Evolutionary conservation across 1,284 basidiomycete genomes (phyloP).

Genomic region (Thelephora terrestris): DNA sequence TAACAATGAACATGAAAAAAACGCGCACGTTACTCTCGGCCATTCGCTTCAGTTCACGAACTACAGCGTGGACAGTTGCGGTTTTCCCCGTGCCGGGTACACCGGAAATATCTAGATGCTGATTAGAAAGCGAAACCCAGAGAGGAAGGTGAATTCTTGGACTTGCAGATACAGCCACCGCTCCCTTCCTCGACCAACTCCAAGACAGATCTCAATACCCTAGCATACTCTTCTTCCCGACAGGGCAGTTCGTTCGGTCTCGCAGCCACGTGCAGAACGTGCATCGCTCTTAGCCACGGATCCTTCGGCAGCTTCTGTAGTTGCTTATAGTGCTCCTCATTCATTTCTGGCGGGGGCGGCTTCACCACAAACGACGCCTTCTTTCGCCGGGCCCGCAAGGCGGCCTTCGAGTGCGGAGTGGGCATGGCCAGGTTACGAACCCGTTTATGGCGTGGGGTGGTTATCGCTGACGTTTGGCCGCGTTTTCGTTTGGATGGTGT

Average conservation of each 20-base stretch:
- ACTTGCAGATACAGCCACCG: conserved; percentile 91
- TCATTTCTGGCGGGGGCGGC: conserved; percentile 25
- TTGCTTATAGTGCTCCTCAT: conserved; percentile 23
- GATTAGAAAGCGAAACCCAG: neutral
- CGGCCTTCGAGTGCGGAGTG: conserved; percentile 60
- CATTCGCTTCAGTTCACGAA: conserved; percentile 82
- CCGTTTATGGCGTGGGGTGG: neutral
- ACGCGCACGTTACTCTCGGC: conserved; percentile 65
- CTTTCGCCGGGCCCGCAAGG: conserved; percentile 32
- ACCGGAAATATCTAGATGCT: conserved; percentile 77
- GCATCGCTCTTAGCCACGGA: conserved; percentile 78
- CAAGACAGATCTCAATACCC: conserved; percentile 71
- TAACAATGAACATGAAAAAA: neutral
- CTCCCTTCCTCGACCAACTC: conserved; percentile 87
- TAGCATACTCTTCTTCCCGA: conserved; percentile 78
- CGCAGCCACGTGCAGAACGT: conserved; percentile 87
- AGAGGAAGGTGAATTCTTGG: neutral
- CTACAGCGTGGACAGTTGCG: conserved; percentile 90
- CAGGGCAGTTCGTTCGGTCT: conserved; percentile 89
- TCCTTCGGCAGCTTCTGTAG: conserved; percentile 50
- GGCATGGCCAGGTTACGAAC: conserved; percentile 33
- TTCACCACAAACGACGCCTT: conserved; percentile 26
- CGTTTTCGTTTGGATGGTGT: conserved; percentile 2
- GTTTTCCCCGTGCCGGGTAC: conserved; percentile 99
- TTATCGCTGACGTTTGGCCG: neutral